phyloP scores from a whole-genome alignment of 2,329 filamentous ascomycete species.

The Colletotrichum chlorophyti region DNA sequence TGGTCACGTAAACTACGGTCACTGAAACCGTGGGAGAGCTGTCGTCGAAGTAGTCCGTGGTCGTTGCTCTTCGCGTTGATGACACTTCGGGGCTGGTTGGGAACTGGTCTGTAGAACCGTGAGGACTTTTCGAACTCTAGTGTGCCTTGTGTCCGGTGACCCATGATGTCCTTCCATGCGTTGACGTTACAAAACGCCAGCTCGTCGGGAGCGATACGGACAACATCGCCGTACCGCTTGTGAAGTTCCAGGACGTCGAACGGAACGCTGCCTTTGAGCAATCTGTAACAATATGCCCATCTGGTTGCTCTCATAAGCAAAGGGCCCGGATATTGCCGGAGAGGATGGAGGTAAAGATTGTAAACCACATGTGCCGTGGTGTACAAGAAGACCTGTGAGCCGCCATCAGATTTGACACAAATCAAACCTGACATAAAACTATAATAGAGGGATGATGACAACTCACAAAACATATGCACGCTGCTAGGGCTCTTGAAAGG shows the following conservation, averaged over 20 bases:
- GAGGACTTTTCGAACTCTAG: slow-evolving; percentile 17
- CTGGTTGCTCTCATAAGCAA: background rate
- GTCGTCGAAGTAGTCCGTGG: slow-evolving; percentile 31
- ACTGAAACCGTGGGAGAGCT: slow-evolving; percentile 38
- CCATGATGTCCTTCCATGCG: slow-evolving; percentile 31
- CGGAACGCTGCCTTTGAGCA: background rate
- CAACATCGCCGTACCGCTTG: slow-evolving; percentile 30
- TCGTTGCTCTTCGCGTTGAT: slow-evolving; percentile 22
- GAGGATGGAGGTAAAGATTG: slow-evolving; percentile 6
- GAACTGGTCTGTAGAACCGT: background rate
- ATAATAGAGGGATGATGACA: too few relatives aligned
- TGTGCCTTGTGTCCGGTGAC: background rate
- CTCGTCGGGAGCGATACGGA: slow-evolving; percentile 30
- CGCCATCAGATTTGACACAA: too few relatives aligned
- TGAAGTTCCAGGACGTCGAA: slow-evolving; percentile 6
- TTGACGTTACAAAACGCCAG: slow-evolving; percentile 22
- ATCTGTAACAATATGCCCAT: background rate
- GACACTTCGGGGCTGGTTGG: slow-evolving; percentile 1
- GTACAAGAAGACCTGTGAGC: too few relatives aligned
- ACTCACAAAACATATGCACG: too few relatives aligned
- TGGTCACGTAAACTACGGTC: slow-evolving; percentile 38
- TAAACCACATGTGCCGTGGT: too few relatives aligned
- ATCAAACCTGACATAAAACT: too few relatives aligned
- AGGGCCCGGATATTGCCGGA: background rate
- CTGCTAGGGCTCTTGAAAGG: too few relatives aligned